A percentile compares a stretch with the other conserved stretches of the same genome.
Conservation (phyloP, 805 yeast genomes). For the Lachancea fermentati region DNA sequence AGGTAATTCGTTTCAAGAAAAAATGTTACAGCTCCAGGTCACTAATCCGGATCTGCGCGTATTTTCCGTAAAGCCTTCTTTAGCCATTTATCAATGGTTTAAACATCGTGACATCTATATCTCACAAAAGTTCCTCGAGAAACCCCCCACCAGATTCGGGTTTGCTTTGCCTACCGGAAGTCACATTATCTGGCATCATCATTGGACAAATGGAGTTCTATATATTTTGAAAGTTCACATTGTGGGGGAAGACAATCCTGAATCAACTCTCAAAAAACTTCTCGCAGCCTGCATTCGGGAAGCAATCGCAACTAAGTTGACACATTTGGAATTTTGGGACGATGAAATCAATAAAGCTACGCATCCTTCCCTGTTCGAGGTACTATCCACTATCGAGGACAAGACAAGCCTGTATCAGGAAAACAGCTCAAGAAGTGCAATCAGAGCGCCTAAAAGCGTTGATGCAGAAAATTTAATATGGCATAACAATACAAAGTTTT, state of each 20-base stretch:
- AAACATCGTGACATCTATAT: slow-evolving; percentile 35
- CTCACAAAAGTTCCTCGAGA: slow-evolving; percentile 18
- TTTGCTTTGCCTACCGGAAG: slow-evolving; percentile 25
- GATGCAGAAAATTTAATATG: slow-evolving; percentile 29
- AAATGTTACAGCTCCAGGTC: slow-evolving; percentile 17
- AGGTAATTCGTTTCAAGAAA: slow-evolving; percentile 15
- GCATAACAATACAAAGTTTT: slow-evolving; percentile 42
- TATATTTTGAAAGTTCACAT: slow-evolving; percentile 27
- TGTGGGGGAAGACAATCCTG: slow-evolving; percentile 11
- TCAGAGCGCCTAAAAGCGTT: slow-evolving; percentile 29
- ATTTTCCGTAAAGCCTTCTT: slow-evolving; percentile 35
- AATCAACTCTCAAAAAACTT: slow-evolving; percentile 25
- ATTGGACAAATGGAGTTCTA: slow-evolving; percentile 32
- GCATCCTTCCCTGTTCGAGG: slow-evolving; percentile 18
- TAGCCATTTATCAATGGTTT: slow-evolving; percentile 40
- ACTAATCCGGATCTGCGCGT: slow-evolving; percentile 20
- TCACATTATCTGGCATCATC: slow-evolving; percentile 43
- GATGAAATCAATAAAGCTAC: slow-evolving; percentile 29
- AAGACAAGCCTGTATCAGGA: slow-evolving; percentile 17
- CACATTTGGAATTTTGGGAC: slow-evolving; percentile 37
- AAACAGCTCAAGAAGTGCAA: slow-evolving; percentile 38
- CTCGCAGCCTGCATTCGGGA: slow-evolving; percentile 34
- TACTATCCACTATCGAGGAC: slow-evolving; percentile 22
- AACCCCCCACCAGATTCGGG: slow-evolving; percentile 28
- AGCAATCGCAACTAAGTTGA: slow-evolving; percentile 25